Evolutionary conservation across 495 filamentous ascomycete species (phyloP).

Genomic region (Hyphodiscus hymeniophilus): DNA sequence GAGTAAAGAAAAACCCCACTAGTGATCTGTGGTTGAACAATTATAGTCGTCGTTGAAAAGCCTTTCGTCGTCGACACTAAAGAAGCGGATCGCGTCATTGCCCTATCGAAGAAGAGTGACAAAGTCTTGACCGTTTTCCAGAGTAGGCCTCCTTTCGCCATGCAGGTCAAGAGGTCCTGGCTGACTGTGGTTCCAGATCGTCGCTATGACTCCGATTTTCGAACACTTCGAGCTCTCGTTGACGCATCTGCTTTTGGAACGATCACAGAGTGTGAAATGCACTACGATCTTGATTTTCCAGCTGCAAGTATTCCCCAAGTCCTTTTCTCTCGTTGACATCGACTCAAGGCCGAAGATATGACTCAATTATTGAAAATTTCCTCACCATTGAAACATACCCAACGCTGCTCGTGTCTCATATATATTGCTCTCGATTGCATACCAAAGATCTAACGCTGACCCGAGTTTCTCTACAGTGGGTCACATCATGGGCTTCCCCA

Average conservation of each 20-base stretch:
- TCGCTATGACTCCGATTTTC: conserved; percentile 65
- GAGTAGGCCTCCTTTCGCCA: conserved; percentile 24
- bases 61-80: conserved; percentile 57
- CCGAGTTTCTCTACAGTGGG: no score
- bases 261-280: conserved; percentile 59
- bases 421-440: no score
- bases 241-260: conserved; percentile 43
- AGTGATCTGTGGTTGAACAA: neutral
- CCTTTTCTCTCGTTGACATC: no score
- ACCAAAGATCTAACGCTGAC: no score
- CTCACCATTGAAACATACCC: no score
- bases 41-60: conserved; percentile 63
- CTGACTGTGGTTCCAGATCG: conserved; percentile 34
- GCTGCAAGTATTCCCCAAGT: no score
- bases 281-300: conserved; percentile 52
- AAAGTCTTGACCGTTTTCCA: conserved; percentile 62
- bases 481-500: conserved; percentile 47
- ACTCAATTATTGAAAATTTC: no score
- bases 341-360: no score
- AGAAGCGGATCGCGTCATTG: conserved; percentile 58
- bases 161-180: neutral
- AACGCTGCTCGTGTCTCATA: no score
- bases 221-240: conserved; percentile 51
- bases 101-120: conserved; percentile 48
- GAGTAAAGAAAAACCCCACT: neutral